Conservation (phyloP, 1,139 yeast species). For the Saccharomyces hybrid region DNA sequence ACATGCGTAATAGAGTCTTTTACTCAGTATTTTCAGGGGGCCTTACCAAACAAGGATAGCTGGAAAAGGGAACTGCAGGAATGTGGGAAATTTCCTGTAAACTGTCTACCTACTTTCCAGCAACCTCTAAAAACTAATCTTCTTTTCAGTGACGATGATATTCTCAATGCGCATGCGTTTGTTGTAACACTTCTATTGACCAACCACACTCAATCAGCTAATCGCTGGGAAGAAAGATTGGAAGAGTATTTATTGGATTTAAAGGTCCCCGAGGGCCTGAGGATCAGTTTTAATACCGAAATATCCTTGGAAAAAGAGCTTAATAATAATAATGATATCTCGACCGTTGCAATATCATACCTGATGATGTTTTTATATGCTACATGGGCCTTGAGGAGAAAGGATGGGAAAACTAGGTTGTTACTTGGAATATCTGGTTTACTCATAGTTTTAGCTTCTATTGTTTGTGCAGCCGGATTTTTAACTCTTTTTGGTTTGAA, state of each 20-base stretch:
- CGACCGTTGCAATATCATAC: conserved; percentile 67
- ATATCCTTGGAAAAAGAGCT: conserved; percentile 77
- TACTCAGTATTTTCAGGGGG: conserved; percentile 79
- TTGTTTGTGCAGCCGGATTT: conserved; percentile 74
- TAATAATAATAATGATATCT: conserved; percentile 70
- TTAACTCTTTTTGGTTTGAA: conserved; percentile 68
- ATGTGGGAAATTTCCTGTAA: conserved; percentile 79
- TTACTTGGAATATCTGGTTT: conserved; percentile 78
- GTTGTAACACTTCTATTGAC: conserved; percentile 65
- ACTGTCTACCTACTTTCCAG: conserved; percentile 82
- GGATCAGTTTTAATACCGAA: conserved; percentile 73
- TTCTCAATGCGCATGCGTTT: conserved; percentile 59
- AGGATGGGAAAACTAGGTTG: conserved; percentile 45
- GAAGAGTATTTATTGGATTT: conserved; percentile 50
- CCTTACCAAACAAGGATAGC: conserved; percentile 43
- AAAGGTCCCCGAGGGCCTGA: conserved; percentile 45
- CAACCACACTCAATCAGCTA: conserved; percentile 43
- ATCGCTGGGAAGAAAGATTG: conserved; percentile 57
- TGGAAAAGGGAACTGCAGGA: conserved; percentile 50
- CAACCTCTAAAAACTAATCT: conserved; percentile 75
- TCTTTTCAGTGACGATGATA: conserved; percentile 59
- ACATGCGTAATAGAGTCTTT: conserved; percentile 82
- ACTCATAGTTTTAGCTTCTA: conserved; percentile 69
- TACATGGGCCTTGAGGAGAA: conserved; percentile 58
- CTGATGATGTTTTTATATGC: conserved; percentile 87